Conservation (phyloP, 1,284 basidiomycete species). For the Testicularia cyperi region DNA sequence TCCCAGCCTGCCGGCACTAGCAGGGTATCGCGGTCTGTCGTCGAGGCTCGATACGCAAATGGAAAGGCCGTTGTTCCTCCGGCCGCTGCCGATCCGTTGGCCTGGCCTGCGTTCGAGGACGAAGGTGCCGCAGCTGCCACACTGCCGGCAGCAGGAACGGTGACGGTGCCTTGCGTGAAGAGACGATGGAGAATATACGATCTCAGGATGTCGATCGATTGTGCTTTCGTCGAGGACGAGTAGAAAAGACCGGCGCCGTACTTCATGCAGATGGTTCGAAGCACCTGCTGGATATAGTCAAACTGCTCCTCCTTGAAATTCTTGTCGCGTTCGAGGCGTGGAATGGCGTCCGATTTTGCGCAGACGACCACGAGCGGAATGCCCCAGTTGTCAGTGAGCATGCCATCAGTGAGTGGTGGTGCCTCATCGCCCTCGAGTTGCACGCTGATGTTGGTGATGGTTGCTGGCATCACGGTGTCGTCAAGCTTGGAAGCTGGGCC, state of each 20-base stretch:
- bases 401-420: slow-evolving; percentile 36
- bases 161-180: slow-evolving; percentile 73
- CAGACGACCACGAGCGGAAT: slow-evolving; percentile 86
- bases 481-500: no score
- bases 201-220: slow-evolving; percentile 77
- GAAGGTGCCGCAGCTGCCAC: not conserved
- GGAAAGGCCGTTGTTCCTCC: slow-evolving; percentile 73
- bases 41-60: slow-evolving; percentile 82
- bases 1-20: slow-evolving; percentile 96
- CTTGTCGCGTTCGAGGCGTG: slow-evolving; percentile 59
- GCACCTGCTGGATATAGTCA: slow-evolving; percentile 89
- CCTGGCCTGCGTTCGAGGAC: not conserved
- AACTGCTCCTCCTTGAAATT: slow-evolving; percentile 79
- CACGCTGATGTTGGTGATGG: slow-evolving; percentile 64
- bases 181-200: slow-evolving; percentile 83
- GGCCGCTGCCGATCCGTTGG: not conserved
- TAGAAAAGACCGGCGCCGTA: slow-evolving; percentile 93
- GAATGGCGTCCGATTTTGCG: slow-evolving; percentile 66
- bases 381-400: slow-evolving; percentile 65
- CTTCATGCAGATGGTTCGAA: slow-evolving; percentile 86
- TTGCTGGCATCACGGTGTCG: slow-evolving; percentile 64
- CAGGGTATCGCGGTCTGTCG: slow-evolving; percentile 86
- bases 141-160: slow-evolving; percentile 61
- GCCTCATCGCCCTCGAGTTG: slow-evolving; percentile 52
- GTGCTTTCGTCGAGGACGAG: slow-evolving; percentile 74